phyloP scores from a whole-genome alignment of 2,329 filamentous ascomycete genomes.

The Ophiostoma piceae region DNA sequence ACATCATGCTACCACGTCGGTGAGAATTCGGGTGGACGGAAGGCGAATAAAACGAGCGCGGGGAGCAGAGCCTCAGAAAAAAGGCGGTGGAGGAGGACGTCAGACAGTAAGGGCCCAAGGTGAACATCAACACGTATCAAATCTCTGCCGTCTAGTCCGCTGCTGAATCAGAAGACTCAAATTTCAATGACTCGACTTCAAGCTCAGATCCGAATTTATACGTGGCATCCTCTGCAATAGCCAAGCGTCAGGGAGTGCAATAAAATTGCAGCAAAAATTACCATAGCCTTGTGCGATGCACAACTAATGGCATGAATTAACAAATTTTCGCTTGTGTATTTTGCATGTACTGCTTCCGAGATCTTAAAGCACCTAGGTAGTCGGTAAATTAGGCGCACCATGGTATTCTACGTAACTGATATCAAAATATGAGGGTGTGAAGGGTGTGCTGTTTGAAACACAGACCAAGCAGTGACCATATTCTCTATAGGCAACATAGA shows the following conservation, averaged over 20 bases:
- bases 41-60: neutral
- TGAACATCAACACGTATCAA: neutral
- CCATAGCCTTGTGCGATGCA: neutral
- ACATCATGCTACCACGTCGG: neutral
- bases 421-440: neutral
- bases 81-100: neutral
- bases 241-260: neutral
- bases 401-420: neutral
- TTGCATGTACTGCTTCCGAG: neutral
- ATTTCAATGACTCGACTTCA: neutral
- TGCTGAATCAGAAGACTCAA: neutral
- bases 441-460: neutral
- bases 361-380: neutral
- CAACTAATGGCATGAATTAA: neutral
- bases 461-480: neutral
- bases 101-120: neutral
- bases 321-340: neutral
- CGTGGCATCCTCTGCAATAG: neutral
- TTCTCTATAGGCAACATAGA: neutral
- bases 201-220: neutral
- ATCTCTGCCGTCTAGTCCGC: neutral
- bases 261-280: neutral
- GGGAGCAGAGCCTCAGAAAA: neutral
- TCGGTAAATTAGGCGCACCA: neutral
- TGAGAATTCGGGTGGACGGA: neutral